Base-by-base conservation (phyloP, 1,284 basidiomycete species). In the Stereum hirsutum region DNA sequence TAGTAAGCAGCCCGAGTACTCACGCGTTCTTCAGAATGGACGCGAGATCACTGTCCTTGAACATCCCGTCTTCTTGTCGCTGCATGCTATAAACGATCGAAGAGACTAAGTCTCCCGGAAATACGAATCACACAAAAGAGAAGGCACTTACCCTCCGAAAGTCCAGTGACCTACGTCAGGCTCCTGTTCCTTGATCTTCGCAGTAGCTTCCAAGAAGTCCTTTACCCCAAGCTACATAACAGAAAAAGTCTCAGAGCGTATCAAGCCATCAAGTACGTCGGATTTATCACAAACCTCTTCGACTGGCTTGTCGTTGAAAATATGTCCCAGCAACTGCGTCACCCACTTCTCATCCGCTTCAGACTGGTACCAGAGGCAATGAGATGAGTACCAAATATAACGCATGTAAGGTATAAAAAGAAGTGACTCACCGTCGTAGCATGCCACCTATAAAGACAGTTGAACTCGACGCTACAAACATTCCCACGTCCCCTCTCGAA, bases 401-500 rank as follows among this genome's bases (percentile, higher is more conserved):
- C n/a, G n/a, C n/a, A n/a, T n/a, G n/a, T n/a, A n/a, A n/a, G n/a
- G n/a, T n/a, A n/a, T n/a, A n/a, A n/a, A n/a, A n/a, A n/a, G n/a
- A n/a, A n/a, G n/a, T n/a, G n/a, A n/a, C n/a, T n/a, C n/a, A n/a
- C n/a, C n/a, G 81, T 81, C 0, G 85, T 84, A 1, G 84, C 75
- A 44, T 90, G 87, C 87, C 85, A 89, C 15, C 84, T 74, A 61
- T 89, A 90, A 42, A 90, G 61, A 49, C 82, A 81, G 56, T 90
- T 89, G 69, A 89, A 89, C 81, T 86, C 81, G 25, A 85, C 80
- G 60, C 81, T 84, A 59, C 80, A 82, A 17, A 75, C 74, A 54
- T 89, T 88, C 2, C 85, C 86, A 26, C 75, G 72, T 4, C 88
- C 87, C 52, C 86, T 70, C 52, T 85, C 81, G 40, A 88, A 82